phyloP scores from a whole-genome alignment of 148 eudicot genomes.

The Selenicereus undatus region DNA sequence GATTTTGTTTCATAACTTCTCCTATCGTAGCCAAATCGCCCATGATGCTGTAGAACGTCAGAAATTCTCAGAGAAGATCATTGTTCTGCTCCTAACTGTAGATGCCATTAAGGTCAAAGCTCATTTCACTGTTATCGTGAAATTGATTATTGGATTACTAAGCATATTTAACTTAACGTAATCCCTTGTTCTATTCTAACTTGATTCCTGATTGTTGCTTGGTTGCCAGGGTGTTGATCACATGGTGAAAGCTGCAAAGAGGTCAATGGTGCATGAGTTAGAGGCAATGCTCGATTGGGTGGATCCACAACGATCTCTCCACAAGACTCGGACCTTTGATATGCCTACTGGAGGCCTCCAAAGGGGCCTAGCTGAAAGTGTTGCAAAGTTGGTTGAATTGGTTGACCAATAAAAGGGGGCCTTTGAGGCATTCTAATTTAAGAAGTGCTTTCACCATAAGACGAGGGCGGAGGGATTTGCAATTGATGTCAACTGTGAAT shows the following conservation, averaged over 20 bases:
- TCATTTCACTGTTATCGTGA: background rate
- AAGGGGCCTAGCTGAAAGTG: slow-evolving; percentile 83
- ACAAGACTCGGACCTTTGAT: slow-evolving; percentile 75
- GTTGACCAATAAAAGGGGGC: slow-evolving; percentile 40
- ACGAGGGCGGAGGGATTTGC: background rate
- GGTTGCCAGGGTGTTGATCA: slow-evolving; percentile 65
- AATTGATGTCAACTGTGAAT: background rate
- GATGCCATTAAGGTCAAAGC: slow-evolving; percentile 75
- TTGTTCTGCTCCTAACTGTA: slow-evolving; percentile 90
- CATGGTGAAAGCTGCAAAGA: slow-evolving; percentile 86
- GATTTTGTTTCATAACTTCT: slow-evolving; percentile 73
- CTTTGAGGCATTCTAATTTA: slow-evolving; percentile 25
- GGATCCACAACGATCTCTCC: slow-evolving; percentile 72
- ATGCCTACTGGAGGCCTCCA: slow-evolving; percentile 80
- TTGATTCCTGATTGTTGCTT: background rate
- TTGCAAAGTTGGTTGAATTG: slow-evolving; percentile 77
- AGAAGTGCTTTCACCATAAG: background rate
- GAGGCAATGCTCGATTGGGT: slow-evolving; percentile 98
- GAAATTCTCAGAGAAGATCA: slow-evolving; percentile 74
- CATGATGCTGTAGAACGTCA: slow-evolving; percentile 88
- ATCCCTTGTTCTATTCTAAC: background rate
- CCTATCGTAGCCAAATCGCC: slow-evolving; percentile 63
- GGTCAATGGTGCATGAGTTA: slow-evolving; percentile 89
- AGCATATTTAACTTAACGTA: background rate
- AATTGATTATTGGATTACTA: background rate